Conservation (phyloP, 2,329 filamentous ascomycete species). For the Microascus cirrosus region DNA sequence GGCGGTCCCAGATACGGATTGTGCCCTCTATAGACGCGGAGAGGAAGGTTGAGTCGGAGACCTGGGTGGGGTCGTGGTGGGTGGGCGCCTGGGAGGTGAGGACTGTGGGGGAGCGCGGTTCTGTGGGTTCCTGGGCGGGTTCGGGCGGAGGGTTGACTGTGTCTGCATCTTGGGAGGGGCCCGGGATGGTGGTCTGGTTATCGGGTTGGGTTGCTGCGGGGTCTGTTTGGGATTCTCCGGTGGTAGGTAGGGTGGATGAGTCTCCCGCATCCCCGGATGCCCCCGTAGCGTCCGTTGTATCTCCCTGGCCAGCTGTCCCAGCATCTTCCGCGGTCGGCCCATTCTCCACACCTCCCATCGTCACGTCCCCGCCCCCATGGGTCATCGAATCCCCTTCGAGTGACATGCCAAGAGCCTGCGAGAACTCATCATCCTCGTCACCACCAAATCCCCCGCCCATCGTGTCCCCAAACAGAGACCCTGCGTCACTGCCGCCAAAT, state of each 20-base stretch:
- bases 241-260: background rate
- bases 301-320: background rate
- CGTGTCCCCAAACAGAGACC: slow-evolving; percentile 80
- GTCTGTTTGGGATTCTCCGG: background rate
- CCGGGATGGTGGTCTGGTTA: background rate
- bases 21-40: slow-evolving; percentile 81
- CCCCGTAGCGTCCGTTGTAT: background rate
- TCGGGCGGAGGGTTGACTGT: slow-evolving; percentile 2
- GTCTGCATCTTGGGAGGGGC: background rate
- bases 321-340: background rate
- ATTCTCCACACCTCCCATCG: slow-evolving; percentile 22
- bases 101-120: background rate
- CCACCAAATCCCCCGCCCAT: slow-evolving; percentile 42
- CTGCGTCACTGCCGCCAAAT: slow-evolving; percentile 68
- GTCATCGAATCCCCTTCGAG: slow-evolving; percentile 17
- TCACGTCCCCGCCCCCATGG: slow-evolving; percentile 22
- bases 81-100: slow-evolving; percentile 13
- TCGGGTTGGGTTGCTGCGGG: background rate
- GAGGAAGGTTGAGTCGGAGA: slow-evolving; percentile 71
- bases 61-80: slow-evolving; percentile 42
- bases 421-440: slow-evolving; percentile 71
- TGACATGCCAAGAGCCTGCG: slow-evolving; percentile 44
- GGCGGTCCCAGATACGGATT: slow-evolving; percentile 85
- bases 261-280: background rate
- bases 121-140: background rate